A percentile compares a stretch with the other conserved stretches of the same genome.
Evolutionary conservation across 23 red algal species (phyloP).

Genomic region (Agarophyton chilense): DNA sequence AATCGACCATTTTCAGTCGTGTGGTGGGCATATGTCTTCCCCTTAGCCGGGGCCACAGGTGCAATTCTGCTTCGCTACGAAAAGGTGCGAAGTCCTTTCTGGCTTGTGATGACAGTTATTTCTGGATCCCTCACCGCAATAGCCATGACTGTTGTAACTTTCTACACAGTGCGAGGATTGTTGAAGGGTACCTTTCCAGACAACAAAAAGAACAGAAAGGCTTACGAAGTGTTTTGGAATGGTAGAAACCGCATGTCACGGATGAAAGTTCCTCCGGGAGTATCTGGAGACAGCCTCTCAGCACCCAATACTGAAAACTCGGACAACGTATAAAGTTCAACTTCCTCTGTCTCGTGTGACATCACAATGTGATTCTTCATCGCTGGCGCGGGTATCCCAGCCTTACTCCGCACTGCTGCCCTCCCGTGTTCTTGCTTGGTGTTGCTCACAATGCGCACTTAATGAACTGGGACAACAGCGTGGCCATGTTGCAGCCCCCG

Average conservation of each 20-base stretch:
- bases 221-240: slow-evolving; percentile 9
- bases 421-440: no score
- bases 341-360: no score
- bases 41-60: not conserved
- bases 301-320: not conserved
- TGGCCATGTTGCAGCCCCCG: no score
- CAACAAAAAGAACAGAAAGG: slow-evolving; percentile 14
- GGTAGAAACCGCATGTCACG: not conserved
- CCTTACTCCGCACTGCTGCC: no score
- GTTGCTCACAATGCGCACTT: no score
- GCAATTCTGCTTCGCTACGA: slow-evolving; percentile 18
- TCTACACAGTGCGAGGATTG: not conserved
- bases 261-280: not conserved
- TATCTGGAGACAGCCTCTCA: not conserved
- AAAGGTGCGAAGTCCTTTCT: not conserved
- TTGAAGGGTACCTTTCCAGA: slow-evolving; percentile 11
- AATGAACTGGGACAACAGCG: no score
- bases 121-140: not conserved
- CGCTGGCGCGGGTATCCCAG: no score
- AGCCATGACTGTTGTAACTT: slow-evolving; percentile 12
- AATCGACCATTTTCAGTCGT: slow-evolving; percentile 23
- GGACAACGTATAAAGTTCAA: not conserved
- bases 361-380: no score
- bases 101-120: slow-evolving; percentile 3
- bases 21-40: slow-evolving; percentile 59